Evolutionary conservation across 441 rosid species (phyloP), one percentile per base, ranked within the genome.

Genomic region (Flueggea neowawraea): DNA sequence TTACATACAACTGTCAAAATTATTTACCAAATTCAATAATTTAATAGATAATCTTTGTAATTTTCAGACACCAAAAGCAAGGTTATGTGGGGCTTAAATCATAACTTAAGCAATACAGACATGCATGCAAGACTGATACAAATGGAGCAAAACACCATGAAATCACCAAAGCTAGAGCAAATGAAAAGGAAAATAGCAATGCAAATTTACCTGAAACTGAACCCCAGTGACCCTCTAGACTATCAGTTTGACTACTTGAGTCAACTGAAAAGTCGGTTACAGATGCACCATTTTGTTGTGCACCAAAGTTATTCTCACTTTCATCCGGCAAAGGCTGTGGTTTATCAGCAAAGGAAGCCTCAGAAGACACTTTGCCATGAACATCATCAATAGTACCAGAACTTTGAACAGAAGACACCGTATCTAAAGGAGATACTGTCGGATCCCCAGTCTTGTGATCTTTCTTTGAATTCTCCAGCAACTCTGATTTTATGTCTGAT

Each of bases 211-310:
- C 89, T 78, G 95, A 83, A 59, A 78, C 63, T 8, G 91, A 88
- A 63, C 91, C 95, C 86, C 89, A 85, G 56, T 80, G 80, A 52
- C 73, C 83, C 63, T 88, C 95, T 73, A 88, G 31, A 58, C 89
- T 83, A 70, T 80, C 87, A 17, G 83, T 78, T 76, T 58, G 88
- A 63, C 91, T 85, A 13, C 63, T 65, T 57, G 87, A 73, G 60
- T 84, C 86, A 65, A 75, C 76, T 32, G 82, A 77, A 56, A 71
- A 22, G 16, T 83, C 85, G 32, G 57, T 64, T 31, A 54, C 61
- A 47, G 78, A 69, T 51, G 75, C 62, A 58, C 65, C 73, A 63
- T 55, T 48, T 57, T 66, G 82, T 60, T 66, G 67, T 41, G 63
- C 60, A 64, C 17, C 53, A 45, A 50, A 52, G 57, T 60, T 62